phyloP scores from a whole-genome alignment of 345 rosid species.

The Barbarea vulgaris region DNA sequence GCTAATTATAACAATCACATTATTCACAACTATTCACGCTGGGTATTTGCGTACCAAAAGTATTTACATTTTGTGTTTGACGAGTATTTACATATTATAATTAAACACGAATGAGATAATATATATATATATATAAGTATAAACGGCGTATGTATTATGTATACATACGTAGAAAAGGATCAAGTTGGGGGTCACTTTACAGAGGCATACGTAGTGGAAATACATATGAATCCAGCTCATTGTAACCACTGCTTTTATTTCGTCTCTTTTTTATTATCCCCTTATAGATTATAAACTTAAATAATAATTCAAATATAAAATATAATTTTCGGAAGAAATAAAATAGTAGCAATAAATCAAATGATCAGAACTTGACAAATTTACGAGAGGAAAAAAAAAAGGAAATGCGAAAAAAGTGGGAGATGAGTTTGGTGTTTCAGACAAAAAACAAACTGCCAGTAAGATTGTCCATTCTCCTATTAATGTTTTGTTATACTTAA shows the following conservation, averaged over 20 bases:
- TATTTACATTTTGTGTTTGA: not conserved
- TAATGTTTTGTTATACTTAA: constrained; percentile 40
- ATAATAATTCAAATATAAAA: constrained; percentile 14
- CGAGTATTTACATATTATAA: not conserved
- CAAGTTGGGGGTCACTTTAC: constrained; percentile 44
- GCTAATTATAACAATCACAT: not conserved
- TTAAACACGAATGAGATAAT: not conserved
- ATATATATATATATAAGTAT: not conserved
- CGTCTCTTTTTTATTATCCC: constrained; percentile 8
- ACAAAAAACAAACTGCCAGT: constrained; percentile 44
- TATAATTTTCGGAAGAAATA: not conserved
- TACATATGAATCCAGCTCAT: constrained; percentile 45
- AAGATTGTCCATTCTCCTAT: constrained; percentile 41
- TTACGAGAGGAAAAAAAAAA: not conserved
- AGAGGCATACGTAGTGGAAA: constrained; percentile 44
- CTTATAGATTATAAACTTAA: not conserved
- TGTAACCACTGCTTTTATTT: constrained; percentile 44
- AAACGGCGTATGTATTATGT: constrained; percentile 2
- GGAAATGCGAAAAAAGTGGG: constrained; percentile 37
- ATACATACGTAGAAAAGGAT: constrained; percentile 37
- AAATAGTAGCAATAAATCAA: not conserved
- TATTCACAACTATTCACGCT: not conserved
- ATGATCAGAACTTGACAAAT: constrained; percentile 10
- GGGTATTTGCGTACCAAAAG: not conserved
- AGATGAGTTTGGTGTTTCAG: constrained; percentile 41